phyloP scores from a whole-genome alignment of 805 yeast species.

The Suhomyces pyralidae region DNA sequence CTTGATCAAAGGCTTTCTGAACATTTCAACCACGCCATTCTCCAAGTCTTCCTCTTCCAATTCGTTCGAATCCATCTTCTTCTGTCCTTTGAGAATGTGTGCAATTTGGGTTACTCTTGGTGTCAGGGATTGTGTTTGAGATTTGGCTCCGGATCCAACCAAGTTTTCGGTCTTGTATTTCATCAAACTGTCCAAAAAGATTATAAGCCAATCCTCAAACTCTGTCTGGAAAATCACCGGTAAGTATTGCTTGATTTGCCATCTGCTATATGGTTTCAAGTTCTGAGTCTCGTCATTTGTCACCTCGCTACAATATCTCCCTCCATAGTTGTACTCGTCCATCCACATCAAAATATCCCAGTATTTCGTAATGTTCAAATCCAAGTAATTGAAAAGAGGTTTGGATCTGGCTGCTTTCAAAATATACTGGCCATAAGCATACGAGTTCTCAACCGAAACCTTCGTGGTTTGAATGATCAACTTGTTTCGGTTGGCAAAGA shows the following conservation, averaged over 20 bases:
- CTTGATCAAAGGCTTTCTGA: conserved; percentile 62
- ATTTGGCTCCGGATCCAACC: conserved; percentile 22
- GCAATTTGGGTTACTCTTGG: conserved; percentile 71
- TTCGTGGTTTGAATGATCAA: conserved; percentile 72
- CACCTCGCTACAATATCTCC: conserved; percentile 52
- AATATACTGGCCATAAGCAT: conserved; percentile 85
- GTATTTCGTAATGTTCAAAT: conserved; percentile 65
- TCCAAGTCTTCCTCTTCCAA: conserved; percentile 33
- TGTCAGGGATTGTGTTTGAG: conserved; percentile 35
- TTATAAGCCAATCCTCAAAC: conserved; percentile 81
- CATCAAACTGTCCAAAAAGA: conserved; percentile 68
- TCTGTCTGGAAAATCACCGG: conserved; percentile 77
- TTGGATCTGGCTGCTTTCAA: conserved; percentile 73
- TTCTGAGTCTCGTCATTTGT: conserved; percentile 43
- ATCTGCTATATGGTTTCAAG: conserved; percentile 52
- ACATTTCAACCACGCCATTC: conserved; percentile 50
- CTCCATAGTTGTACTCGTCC: conserved; percentile 88
- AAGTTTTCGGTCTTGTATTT: conserved; percentile 47
- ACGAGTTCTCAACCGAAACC: conserved; percentile 76
- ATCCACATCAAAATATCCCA: conserved; percentile 97
- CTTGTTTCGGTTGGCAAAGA: conserved; percentile 77
- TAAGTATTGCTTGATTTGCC: conserved; percentile 77
- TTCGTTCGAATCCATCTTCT: conserved; percentile 31
- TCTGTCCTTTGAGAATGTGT: conserved; percentile 46
- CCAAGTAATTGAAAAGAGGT: conserved; percentile 80